A percentile compares a stretch with the other conserved stretches of the same genome.
These are phyloP conservation scores for Ogataea corticis DNA, from an alignment of 805 yeast species.

Conservation along the genomic window DNA sequence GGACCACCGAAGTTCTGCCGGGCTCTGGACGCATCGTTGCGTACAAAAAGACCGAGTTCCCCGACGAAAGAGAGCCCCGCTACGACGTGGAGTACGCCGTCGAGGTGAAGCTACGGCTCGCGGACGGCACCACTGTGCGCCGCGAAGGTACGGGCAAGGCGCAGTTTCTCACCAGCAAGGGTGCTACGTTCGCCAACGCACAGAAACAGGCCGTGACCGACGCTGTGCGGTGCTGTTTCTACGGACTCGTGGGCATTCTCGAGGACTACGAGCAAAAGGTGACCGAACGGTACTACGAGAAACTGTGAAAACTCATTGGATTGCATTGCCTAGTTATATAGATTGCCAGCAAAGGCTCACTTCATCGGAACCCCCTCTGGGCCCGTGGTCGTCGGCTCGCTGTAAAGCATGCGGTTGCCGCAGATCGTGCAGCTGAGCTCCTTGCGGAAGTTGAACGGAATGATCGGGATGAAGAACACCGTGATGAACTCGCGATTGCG, in stretches of 20 bases:
- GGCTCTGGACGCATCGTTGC: slow-evolving; percentile 18
- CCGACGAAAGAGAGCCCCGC: slow-evolving; percentile 20
- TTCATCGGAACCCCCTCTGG: background rate
- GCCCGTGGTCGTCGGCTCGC: background rate
- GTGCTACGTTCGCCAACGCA: slow-evolving; percentile 38
- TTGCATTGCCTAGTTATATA: too few relatives aligned
- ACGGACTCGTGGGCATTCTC: slow-evolving; percentile 35
- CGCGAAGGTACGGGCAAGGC: slow-evolving; percentile 43
- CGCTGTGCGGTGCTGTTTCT: slow-evolving; percentile 45
- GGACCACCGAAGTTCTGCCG: slow-evolving; percentile 43
- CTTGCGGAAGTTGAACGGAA: slow-evolving; percentile 27
- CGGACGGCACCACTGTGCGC: slow-evolving; percentile 44
- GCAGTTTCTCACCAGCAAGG: slow-evolving; percentile 35
- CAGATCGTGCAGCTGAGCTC: slow-evolving; percentile 30
- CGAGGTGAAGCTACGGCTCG: slow-evolving; percentile 38
- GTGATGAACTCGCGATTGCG: slow-evolving; percentile 26
- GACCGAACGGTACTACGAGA: slow-evolving; percentile 24
- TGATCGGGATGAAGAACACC: slow-evolving; percentile 27
- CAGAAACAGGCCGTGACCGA: slow-evolving; percentile 51
- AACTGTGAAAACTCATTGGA: too few relatives aligned
- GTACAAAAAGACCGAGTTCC: slow-evolving; percentile 15
- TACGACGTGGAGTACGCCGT: slow-evolving; percentile 24
- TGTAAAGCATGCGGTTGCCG: slow-evolving; percentile 15
- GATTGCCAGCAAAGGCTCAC: background rate
- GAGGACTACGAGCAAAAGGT: slow-evolving; percentile 30